Conservation (phyloP, 140 eudicot species). For the Cichorium intybus region DNA sequence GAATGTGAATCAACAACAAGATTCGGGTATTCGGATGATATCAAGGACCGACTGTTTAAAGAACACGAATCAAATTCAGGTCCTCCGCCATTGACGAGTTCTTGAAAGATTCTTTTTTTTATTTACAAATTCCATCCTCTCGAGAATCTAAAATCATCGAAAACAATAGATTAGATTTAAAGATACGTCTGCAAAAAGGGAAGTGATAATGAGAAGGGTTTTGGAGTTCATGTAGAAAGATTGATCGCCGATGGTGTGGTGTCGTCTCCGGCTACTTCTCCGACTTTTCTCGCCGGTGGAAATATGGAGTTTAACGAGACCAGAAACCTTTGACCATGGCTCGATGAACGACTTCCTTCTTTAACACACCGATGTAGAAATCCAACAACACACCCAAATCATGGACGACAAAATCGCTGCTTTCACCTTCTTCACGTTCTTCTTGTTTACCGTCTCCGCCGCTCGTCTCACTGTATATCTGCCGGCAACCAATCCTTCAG, state of each 20-base stretch:
- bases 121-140: too few species aligned
- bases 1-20: slow-evolving; percentile 15
- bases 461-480: slow-evolving; percentile 24
- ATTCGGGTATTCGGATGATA: slow-evolving; percentile 36
- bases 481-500: slow-evolving; percentile 9
- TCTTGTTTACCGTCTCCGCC: slow-evolving; percentile 28
- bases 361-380: slow-evolving; percentile 19
- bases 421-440: slow-evolving; percentile 28
- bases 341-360: slow-evolving; percentile 13
- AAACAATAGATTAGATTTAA: not conserved
- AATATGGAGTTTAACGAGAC: too few species aligned
- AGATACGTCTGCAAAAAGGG: slow-evolving; percentile 75
- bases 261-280: too few species aligned
- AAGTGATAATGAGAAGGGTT: slow-evolving; percentile 11
- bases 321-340: too few species aligned
- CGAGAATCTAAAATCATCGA: too few species aligned
- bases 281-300: too few species aligned
- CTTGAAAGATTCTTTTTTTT: too few species aligned
- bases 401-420: slow-evolving; percentile 33
- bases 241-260: too few species aligned
- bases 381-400: slow-evolving; percentile 2
- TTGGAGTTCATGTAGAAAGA: too few species aligned
- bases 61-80: slow-evolving; percentile 27
- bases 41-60: slow-evolving; percentile 25
- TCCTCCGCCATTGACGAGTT: too few species aligned